Conservation (phyloP, 441 rosid genomes). For the Erodium trifolium region DNA sequence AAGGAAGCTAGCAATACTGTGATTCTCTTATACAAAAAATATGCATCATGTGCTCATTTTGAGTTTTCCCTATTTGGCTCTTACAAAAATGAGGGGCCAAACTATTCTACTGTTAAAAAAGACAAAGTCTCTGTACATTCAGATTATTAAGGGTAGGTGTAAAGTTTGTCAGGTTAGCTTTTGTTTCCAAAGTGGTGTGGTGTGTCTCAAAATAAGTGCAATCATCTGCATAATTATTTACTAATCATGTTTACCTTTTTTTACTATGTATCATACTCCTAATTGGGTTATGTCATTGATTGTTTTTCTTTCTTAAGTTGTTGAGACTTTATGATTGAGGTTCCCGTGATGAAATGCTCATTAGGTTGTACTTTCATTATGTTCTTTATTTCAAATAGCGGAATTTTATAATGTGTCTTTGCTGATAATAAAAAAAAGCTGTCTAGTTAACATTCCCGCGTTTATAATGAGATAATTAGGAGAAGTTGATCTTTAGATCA, state of each 20-base stretch:
- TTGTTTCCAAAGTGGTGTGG: neutral
- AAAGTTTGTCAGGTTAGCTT: neutral
- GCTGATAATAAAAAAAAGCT: too few relatives aligned
- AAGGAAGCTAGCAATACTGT: neutral
- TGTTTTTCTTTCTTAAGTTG: too few relatives aligned
- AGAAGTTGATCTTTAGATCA: too few relatives aligned
- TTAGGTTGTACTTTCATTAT: too few relatives aligned
- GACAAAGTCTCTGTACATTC: neutral
- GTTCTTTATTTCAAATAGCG: too few relatives aligned
- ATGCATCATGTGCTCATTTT: neutral
- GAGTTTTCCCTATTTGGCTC: neutral
- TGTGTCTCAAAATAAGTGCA: neutral
- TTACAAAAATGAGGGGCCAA: constrained; percentile 1
- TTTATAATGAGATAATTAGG: too few relatives aligned
- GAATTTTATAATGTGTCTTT: too few relatives aligned
- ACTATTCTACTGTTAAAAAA: neutral
- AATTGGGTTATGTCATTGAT: too few relatives aligned
- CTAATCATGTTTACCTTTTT: neutral
- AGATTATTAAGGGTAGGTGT: neutral
- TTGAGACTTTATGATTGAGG: too few relatives aligned
- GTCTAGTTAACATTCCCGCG: too few relatives aligned
- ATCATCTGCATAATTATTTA: neutral
- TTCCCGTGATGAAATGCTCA: too few relatives aligned
- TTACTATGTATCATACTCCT: neutral
- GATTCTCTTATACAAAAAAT: neutral